Evolutionary conservation across 2,329 filamentous ascomycete genomes (phyloP), one percentile per base, ranked within the genome.

Genomic region (Trichoderma guizhouense): DNA sequence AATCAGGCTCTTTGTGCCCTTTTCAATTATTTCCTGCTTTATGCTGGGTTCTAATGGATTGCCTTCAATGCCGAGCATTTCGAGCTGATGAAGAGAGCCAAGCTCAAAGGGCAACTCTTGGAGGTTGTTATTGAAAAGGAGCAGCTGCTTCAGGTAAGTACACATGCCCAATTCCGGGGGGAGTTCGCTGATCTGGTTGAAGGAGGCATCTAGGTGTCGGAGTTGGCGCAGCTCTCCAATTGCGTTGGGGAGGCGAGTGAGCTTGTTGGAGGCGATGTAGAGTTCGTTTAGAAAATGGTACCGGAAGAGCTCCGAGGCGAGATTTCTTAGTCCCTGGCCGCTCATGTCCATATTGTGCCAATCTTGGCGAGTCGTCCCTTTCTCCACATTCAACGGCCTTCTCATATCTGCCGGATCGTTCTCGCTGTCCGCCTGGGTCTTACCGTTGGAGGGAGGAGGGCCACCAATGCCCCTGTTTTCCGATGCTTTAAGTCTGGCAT

Each of bases 141-240:
- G 85, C 6, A 99, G 86, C 75, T 93, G 91, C 82, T 93, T 94
- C 70, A 99, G 85, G 76, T 95, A 96, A 32, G 95, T 96, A 77
- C 97, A 93, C 95, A 98, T 99, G 79, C 96, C 96, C 73, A 99
- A 90, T 84, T 99, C 95, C 26, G 93, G 89, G 1, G 96, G 96
- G 5, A 99, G 85, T 74, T 92, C 90, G 9, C 87, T 88, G 73
- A 99, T 86, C 73, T 95, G 89, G 81, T 99, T 99, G 83, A 92
- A 90, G 0, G 96, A 98, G 3, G 95, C 87, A 81, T 99, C 95
- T 63, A 99, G 88, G 77, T 95, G 89, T 43, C 90, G 92, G 63
- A 99, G 84, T 74, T 92, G 91, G 74, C 95, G 91, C 75, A 99
- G 86, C 76, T 92, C 88, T 51, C 96, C 95, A 79, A 99, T 94